Percentiles rank a stretch among this genome's conserved stretches.
Conservation (phyloP, 192 early-diverging fungal genomes). For the Paraglomus occultum region DNA sequence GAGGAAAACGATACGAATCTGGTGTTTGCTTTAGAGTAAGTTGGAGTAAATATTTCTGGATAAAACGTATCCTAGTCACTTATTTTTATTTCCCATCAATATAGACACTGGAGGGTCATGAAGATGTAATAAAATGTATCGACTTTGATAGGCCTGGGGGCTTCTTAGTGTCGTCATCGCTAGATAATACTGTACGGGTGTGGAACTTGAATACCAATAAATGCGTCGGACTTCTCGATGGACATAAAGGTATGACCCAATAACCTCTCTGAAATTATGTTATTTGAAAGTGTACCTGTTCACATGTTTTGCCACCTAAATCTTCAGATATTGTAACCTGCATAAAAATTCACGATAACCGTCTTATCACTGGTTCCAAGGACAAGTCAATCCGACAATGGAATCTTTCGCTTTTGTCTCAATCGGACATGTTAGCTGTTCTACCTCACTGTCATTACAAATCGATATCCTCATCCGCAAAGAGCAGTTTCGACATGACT, state of each 20-base stretch:
- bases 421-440: constrained; percentile 17
- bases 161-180: constrained; percentile 60
- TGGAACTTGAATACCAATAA: constrained; percentile 65
- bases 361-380: constrained; percentile 21
- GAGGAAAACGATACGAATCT: too few relatives aligned
- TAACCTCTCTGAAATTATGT: constrained; percentile 21
- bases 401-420: constrained; percentile 12
- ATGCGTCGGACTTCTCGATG: constrained; percentile 53
- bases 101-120: constrained; percentile 58
- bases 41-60: too few relatives aligned
- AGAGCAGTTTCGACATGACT: constrained; percentile 10
- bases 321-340: constrained; percentile 30
- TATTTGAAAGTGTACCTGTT: constrained; percentile 31
- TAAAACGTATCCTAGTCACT: too few relatives aligned
- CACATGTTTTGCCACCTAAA: constrained; percentile 40
- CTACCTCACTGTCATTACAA: constrained; percentile 18
- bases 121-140: constrained; percentile 55
- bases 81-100: not conserved
- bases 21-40: too few relatives aligned
- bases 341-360: constrained; percentile 3
- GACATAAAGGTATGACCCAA: constrained; percentile 32
- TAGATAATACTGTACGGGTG: constrained; percentile 66
- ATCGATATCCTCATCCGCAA: constrained; percentile 8
- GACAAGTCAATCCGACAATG: constrained; percentile 28
- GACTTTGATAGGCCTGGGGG: constrained; percentile 58